phyloP scores from a whole-genome alignment of 192 early-diverging fungal genomes.

The Backusella tuberculispora region DNA sequence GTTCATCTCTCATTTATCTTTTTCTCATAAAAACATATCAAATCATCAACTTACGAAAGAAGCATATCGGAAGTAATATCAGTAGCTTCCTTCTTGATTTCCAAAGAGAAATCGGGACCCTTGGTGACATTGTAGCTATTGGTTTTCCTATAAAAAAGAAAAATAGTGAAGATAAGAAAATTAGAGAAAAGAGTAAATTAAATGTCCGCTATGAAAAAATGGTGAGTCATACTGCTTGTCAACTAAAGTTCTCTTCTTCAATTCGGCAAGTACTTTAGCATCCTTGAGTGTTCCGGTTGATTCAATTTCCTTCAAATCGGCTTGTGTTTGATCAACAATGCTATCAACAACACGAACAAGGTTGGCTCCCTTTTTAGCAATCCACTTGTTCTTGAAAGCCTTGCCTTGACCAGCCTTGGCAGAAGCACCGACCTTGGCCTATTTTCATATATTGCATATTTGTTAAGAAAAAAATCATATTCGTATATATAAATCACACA shows the following conservation, averaged over 20 bases:
- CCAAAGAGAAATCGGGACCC: conserved; percentile 86
- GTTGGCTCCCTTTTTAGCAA: conserved; percentile 77
- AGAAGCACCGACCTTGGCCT: conserved; percentile 65
- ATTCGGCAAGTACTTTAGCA: conserved; percentile 70
- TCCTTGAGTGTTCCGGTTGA: conserved; percentile 63
- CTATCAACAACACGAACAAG: conserved; percentile 77
- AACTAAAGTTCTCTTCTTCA: conserved; percentile 76
- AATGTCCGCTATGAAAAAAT: neutral
- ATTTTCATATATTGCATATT: neutral
- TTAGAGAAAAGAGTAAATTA: conserved; percentile 13
- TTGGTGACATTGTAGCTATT: conserved; percentile 86
- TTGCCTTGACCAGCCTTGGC: conserved; percentile 94
- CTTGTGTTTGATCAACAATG: conserved; percentile 84
- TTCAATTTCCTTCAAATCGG: conserved; percentile 72
- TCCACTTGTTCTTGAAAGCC: conserved; percentile 98
- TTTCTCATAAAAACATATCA: neutral
- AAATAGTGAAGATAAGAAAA: conserved; percentile 2
- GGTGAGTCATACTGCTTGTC: conserved; percentile 62
- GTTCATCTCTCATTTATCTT: neutral
- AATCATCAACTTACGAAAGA: conserved; percentile 49
- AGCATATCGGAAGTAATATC: conserved; percentile 96
- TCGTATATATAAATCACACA: neutral
- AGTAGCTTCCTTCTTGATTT: conserved; percentile 87
- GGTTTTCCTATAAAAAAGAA: conserved; percentile 56
- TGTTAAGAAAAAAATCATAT: neutral